Evolutionary conservation across 495 filamentous ascomycete species (phyloP).

Genomic region (Trichocladium antarcticum): DNA sequence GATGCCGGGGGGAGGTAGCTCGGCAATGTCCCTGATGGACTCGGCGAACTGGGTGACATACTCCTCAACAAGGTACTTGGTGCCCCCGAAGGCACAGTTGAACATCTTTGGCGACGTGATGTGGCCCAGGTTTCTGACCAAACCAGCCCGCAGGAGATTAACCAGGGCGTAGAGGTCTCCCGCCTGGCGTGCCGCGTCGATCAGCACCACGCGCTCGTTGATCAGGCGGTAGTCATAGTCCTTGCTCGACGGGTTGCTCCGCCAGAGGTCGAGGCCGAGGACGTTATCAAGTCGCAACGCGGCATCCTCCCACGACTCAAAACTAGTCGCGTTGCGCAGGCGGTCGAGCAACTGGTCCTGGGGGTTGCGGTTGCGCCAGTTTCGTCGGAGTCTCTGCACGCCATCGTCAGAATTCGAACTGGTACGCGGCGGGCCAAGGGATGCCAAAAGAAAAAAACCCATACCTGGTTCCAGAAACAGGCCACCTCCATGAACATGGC

Average conservation of each 20-base stretch:
- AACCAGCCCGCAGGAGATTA: constrained; percentile 70
- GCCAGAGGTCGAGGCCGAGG: constrained; percentile 74
- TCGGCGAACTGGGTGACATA: constrained; percentile 77
- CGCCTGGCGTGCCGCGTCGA: constrained; percentile 62
- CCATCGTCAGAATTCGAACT: background rate
- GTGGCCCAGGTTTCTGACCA: constrained; percentile 85
- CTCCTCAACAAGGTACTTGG: constrained; percentile 81
- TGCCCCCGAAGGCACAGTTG: constrained; percentile 76
- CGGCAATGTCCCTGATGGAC: constrained; percentile 65
- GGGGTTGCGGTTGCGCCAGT: constrained; percentile 44
- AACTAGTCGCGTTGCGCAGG: constrained; percentile 53
- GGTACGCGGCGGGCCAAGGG: too few relatives aligned
- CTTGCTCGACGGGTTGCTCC: constrained; percentile 64
- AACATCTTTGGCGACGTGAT: constrained; percentile 78
- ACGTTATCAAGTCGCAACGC: constrained; percentile 70
- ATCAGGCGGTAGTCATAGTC: constrained; percentile 89
- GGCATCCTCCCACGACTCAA: constrained; percentile 74
- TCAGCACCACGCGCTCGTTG: constrained; percentile 57
- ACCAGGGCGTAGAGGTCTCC: constrained; percentile 65
- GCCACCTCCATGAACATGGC: constrained; percentile 32
- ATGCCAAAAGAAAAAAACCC: constrained; percentile 10
- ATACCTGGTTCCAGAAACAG: constrained; percentile 52
- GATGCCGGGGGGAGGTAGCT: constrained; percentile 47
- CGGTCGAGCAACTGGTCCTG: constrained; percentile 46
- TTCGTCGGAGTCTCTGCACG: constrained; percentile 19